Percentiles rank a stretch among this genome's conserved stretches.
Evolutionary conservation across 73 alveolate species (phyloP).

Genomic region (Loxodes magnus): DNA sequence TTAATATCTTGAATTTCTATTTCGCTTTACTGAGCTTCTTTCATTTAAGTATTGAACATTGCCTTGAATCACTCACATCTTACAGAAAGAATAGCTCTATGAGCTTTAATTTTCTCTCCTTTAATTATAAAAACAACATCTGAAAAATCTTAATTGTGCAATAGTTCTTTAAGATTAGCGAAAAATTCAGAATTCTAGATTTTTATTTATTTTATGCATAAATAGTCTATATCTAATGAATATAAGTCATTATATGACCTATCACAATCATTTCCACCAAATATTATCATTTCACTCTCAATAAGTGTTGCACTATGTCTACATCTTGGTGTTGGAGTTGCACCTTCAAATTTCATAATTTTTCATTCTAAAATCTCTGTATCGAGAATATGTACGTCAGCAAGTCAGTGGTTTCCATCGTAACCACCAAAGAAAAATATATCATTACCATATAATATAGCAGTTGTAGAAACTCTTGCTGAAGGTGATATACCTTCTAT

Average conservation of each 20-base stretch:
- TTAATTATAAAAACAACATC: constrained; percentile 50
- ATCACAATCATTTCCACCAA: constrained; percentile 2
- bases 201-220: background rate
- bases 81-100: constrained; percentile 43
- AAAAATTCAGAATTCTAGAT: constrained; percentile 18
- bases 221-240: background rate
- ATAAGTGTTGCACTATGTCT: background rate
- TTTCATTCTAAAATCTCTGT: background rate
- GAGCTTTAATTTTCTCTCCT: constrained; percentile 32
- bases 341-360: background rate
- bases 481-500: background rate
- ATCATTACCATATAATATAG: background rate
- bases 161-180: constrained; percentile 20
- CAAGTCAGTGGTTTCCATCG: background rate
- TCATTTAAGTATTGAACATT: constrained; percentile 30
- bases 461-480: background rate
- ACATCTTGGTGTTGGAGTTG: constrained; percentile 8
- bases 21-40: constrained; percentile 21
- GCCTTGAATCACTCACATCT: constrained; percentile 52
- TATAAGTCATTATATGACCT: background rate
- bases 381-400: background rate
- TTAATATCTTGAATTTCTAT: constrained; percentile 19
- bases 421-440: constrained; percentile 6
- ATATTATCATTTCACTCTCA: background rate
- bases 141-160: constrained; percentile 27